Base-by-base conservation (phyloP, 768 basidiomycete genomes). In the Paxillus ammoniavirescens region DNA sequence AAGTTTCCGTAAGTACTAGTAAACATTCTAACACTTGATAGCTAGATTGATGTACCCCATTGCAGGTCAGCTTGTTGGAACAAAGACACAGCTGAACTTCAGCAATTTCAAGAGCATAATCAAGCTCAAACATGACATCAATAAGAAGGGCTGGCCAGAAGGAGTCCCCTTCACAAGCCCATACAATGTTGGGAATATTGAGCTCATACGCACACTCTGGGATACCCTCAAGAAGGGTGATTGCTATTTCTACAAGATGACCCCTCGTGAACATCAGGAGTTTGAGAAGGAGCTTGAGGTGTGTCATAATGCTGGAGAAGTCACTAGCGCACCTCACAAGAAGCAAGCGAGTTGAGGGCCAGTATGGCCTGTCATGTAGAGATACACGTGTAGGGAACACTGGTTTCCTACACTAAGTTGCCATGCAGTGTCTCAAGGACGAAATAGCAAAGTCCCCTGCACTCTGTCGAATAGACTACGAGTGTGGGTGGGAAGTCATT, bases 101-200 rank as follows among this genome's bases (percentile, higher is more conserved):
- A 7, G 12, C 1, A 54, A 53, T 13, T 54, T 56, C 15, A 50
- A 1, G 6, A 40, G 35, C 6, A n/a, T n/a, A n/a, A 54, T 57
- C 17, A 49, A 56, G 21, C n/a, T 38, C 7, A 48, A 53, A 7
- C 28, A 48, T 10, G n/a, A 33, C 0, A 40, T 54, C 4, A n/a
- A 52, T 8, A 21, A 49, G 10, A 45, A 28, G 8, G 56, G 56
- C 5, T 54, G 56, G 56, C 56, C 53, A 9, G 38, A 42, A 21
- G 41, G 8, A 18, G 26, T 57, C 2, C 38, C 30, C 0, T 57
- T 57, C 37, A 31, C 26, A 8, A 53, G 37, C 33, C 47, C 56
- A 10, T 42, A 30, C 7, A 46, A 35, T 3, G 30, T 57, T 7
- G 33, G 26, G 5, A 23, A 38, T 40, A 21, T 26, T 2, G 26